Percentiles rank a stretch among this genome's conserved stretches.
Conservation (phyloP, 495 filamentous ascomycete species). For the Staphylotrichum tortipilum region DNA sequence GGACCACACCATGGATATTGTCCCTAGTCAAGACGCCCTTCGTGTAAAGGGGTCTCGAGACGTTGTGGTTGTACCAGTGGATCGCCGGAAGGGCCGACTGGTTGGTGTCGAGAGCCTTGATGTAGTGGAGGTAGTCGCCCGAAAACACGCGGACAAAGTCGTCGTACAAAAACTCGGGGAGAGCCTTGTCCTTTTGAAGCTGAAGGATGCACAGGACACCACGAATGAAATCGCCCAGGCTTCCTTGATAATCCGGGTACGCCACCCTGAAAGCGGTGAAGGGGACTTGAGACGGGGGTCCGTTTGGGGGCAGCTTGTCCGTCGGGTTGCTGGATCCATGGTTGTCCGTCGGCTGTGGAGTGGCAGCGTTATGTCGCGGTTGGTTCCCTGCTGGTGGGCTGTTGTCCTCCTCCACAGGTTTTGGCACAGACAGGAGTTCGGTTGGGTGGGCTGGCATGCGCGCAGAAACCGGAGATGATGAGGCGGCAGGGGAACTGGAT, state of each 20-base stretch:
- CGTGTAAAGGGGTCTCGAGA: slow-evolving; percentile 29
- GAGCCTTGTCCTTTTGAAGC: slow-evolving; percentile 30
- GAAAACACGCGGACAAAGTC: slow-evolving; percentile 53
- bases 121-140: slow-evolving; percentile 35
- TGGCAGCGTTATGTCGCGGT: not conserved
- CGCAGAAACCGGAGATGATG: not conserved
- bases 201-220: slow-evolving; percentile 47
- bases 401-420: not conserved
- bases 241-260: slow-evolving; percentile 52
- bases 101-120: slow-evolving; percentile 13
- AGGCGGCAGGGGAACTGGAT: not conserved
- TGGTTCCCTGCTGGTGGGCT: not conserved
- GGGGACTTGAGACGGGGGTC: slow-evolving; percentile 16
- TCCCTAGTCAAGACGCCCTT: slow-evolving; percentile 28
- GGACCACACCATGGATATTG: slow-evolving; percentile 25
- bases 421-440: not conserved
- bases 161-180: slow-evolving; percentile 52
- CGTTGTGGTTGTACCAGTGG: slow-evolving; percentile 39
- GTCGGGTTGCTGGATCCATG: slow-evolving; percentile 5
- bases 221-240: slow-evolving; percentile 43
- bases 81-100: slow-evolving; percentile 25
- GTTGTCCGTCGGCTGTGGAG: not conserved
- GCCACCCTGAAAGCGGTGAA: slow-evolving; percentile 45
- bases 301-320: slow-evolving; percentile 16
- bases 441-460: not conserved